Conservation (phyloP, 352 stramenopile species). For the Globisporangium emineosum region DNA sequence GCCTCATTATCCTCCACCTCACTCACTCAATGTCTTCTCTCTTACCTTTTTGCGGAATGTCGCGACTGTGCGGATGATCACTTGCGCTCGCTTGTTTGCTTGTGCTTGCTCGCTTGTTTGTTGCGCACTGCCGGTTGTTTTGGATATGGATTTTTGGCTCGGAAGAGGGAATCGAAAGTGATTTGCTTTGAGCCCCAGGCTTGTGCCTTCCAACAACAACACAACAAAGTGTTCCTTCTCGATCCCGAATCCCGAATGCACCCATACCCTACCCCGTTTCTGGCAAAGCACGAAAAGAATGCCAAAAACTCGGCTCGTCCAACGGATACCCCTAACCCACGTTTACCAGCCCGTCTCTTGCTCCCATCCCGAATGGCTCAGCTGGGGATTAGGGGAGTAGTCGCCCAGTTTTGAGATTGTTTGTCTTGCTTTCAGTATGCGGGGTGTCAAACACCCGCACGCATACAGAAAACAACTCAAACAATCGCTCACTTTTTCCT, state of each 20-base stretch:
- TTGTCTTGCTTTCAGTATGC: neutral
- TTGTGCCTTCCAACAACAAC: neutral
- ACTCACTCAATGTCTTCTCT: neutral
- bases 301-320: neutral
- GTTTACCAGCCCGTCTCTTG: neutral
- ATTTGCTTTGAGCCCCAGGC: slow-evolving; percentile 8
- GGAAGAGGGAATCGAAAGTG: slow-evolving; percentile 2
- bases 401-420: neutral
- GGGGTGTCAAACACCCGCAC: neutral
- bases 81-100: neutral
- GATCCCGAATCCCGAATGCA: no score
- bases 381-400: neutral
- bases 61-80: neutral
- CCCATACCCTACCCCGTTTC: no score
- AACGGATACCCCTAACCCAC: slow-evolving; percentile 2
- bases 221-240: slow-evolving; percentile 4
- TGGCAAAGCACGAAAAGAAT: no score
- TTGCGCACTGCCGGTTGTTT: neutral
- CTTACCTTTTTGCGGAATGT: slow-evolving; percentile 9
- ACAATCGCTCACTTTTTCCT: no score
- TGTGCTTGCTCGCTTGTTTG: neutral
- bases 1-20: neutral
- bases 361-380: no score
- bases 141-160: slow-evolving; percentile 12
- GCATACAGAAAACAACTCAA: neutral